A percentile compares a stretch with the other conserved stretches of the same genome.
phyloP scores from a whole-genome alignment of 345 rosid genomes.

The Salix udensis region DNA sequence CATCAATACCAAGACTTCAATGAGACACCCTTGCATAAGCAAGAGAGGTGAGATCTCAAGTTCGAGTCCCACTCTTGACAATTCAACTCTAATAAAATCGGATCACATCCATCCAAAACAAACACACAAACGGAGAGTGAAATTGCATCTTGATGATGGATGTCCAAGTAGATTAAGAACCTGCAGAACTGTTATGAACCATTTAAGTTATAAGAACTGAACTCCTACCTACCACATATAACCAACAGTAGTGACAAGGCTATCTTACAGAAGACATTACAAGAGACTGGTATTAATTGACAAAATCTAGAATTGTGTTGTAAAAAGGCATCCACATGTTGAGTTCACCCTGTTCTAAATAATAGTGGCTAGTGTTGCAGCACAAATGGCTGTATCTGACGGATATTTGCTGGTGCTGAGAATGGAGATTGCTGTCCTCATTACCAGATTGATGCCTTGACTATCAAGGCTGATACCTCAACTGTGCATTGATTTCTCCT shows the following conservation, averaged over 20 bases:
- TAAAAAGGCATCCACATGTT: background rate
- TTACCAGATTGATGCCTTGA: background rate
- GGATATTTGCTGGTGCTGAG: background rate
- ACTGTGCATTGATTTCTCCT: background rate
- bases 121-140: no score
- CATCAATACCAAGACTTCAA: background rate
- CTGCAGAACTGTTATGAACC: background rate
- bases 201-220: background rate
- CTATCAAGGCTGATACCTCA: background rate
- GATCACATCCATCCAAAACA: no score
- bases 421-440: background rate
- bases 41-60: no score
- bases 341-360: background rate
- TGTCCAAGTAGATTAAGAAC: background rate
- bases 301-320: background rate
- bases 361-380: background rate
- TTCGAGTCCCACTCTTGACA: no score
- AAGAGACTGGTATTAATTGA: no score
- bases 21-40: no score
- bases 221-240: background rate
- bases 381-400: background rate
- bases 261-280: no score
- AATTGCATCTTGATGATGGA: no score
- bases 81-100: no score
- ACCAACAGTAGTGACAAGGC: no score